Percentiles rank a stretch among this genome's conserved stretches.
Evolutionary conservation across 768 basidiomycete genomes (phyloP).

Genomic region (Tulasnella sp.): DNA sequence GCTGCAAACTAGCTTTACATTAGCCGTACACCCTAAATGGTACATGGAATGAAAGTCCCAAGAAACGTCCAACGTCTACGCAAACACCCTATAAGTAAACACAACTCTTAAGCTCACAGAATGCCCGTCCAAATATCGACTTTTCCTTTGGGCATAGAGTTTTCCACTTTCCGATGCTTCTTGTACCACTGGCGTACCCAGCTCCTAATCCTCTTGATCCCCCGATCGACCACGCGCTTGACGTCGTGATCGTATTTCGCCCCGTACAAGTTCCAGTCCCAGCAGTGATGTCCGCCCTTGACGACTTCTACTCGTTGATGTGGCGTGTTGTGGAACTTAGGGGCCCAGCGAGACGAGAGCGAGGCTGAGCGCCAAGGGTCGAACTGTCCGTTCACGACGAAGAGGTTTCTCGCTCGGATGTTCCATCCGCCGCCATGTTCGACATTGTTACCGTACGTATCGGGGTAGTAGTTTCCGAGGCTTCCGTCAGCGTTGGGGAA

Average conservation of each 20-base stretch:
- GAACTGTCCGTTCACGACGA: conserved; percentile 20
- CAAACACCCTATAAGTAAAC: no score
- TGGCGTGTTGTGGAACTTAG: background rate
- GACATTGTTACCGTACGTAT: background rate
- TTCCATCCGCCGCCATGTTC: conserved; percentile 16
- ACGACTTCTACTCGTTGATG: background rate
- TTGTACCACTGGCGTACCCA: conserved; percentile 12
- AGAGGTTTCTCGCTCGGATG: background rate
- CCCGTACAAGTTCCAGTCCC: background rate
- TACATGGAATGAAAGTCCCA: no score
- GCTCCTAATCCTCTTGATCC: background rate
- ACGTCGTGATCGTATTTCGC: background rate
- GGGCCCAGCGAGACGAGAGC: conserved; percentile 7
- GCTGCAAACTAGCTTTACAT: no score
- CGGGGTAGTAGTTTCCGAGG: background rate
- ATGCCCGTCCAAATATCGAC: background rate
- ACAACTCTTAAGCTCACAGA: background rate
- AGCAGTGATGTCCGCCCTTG: conserved; percentile 5
- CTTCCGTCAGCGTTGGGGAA: conserved; percentile 14
- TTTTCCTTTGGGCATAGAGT: background rate
- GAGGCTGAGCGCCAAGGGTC: conserved; percentile 20
- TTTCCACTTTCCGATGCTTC: background rate
- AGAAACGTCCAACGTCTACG: no score
- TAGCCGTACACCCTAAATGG: no score
- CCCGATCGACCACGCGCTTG: background rate